Evolutionary conservation across 306 rosid species (phyloP).

Genomic region (Ormosia semicastrata): DNA sequence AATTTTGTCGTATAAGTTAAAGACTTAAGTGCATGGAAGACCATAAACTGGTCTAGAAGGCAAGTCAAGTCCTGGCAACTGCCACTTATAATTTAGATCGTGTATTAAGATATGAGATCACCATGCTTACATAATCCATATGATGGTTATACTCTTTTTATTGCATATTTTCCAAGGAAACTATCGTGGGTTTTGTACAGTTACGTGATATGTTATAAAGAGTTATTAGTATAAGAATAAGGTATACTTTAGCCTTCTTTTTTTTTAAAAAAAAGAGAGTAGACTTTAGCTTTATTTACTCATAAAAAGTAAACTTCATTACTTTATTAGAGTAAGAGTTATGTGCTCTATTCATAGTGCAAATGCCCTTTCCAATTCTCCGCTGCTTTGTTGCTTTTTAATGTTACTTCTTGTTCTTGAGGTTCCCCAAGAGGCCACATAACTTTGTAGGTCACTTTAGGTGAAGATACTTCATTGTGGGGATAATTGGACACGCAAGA

Average conservation of each 20-base stretch:
- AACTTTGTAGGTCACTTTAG: background rate
- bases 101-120: background rate
- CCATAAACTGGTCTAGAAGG: background rate
- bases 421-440: background rate
- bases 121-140: background rate
- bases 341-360: background rate
- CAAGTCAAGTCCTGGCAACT: constrained; percentile 16
- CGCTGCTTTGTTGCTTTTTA: background rate
- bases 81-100: background rate
- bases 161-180: background rate
- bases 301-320: background rate
- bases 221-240: background rate
- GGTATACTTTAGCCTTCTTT: background rate
- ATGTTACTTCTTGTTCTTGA: too few relatives aligned
- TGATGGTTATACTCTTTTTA: background rate
- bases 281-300: background rate
- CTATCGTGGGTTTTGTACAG: background rate
- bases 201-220: background rate
- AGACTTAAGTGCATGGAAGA: background rate
- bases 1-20: background rate
- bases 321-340: too few relatives aligned
- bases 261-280: background rate
- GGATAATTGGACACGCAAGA: background rate
- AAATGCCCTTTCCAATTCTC: background rate
- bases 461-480: background rate